Percentiles rank a stretch among this genome's conserved stretches.
These are phyloP conservation scores for Nothophoma quercina DNA, from an alignment of 2,329 filamentous ascomycete species.

Conservation along the genomic window DNA sequence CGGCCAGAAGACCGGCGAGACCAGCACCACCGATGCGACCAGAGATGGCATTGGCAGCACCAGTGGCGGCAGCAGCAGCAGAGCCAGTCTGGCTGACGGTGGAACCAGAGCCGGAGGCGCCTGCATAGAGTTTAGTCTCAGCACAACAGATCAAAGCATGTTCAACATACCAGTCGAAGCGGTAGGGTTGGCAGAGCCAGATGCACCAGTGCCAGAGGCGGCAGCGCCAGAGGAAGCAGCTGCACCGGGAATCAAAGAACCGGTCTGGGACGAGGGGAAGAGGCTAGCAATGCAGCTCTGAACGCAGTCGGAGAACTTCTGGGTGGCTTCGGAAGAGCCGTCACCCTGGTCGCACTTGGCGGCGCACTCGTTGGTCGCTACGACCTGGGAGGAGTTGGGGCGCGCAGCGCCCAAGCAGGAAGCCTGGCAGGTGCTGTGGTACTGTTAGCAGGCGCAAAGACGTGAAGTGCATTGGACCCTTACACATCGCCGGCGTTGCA, in stretches of 20 bases:
- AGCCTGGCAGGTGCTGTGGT: slow-evolving; percentile 54
- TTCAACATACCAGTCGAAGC: slow-evolving; percentile 26
- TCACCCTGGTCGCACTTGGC: slow-evolving; percentile 62
- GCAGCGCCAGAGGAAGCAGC: slow-evolving; percentile 22
- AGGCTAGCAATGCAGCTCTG: slow-evolving; percentile 58
- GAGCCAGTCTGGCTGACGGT: slow-evolving; percentile 29
- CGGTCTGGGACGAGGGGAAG: slow-evolving; percentile 55
- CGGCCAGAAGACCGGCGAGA: slow-evolving; percentile 47
- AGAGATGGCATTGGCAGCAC: slow-evolving; percentile 40
- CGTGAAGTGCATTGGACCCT: neutral
- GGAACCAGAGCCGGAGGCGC: slow-evolving; percentile 14
- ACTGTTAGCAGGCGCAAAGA: slow-evolving; percentile 3
- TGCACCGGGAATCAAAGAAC: slow-evolving; percentile 24
- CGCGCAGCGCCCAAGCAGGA: slow-evolving; percentile 60
- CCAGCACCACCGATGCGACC: slow-evolving; percentile 45
- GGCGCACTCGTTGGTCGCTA: slow-evolving; percentile 61
- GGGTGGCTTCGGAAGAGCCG: slow-evolving; percentile 55
- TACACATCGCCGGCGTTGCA: slow-evolving; percentile 57
- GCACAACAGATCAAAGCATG: neutral
- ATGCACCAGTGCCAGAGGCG: slow-evolving; percentile 19
- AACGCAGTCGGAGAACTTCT: slow-evolving; percentile 58
- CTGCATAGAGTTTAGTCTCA: neutral
- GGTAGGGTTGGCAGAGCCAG: slow-evolving; percentile 19
- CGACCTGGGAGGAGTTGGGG: slow-evolving; percentile 59
- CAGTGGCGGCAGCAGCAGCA: slow-evolving; percentile 31